Percentiles rank a stretch among this genome's conserved stretches.
Evolutionary conservation across 441 rosid species (phyloP).

Genomic region (Omphalea diandra): DNA sequence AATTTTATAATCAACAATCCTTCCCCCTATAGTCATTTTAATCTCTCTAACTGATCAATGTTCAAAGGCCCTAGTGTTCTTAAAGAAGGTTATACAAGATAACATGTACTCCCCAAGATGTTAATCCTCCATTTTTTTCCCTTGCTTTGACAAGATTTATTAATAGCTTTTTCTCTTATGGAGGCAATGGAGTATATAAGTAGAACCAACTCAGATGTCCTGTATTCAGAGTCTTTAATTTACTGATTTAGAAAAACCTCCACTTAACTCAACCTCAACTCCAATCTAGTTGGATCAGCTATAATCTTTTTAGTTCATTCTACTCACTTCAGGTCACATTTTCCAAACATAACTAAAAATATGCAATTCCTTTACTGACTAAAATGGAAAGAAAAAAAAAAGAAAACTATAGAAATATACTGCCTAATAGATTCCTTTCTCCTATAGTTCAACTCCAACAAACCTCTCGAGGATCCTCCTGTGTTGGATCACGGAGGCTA

Average conservation of each 20-base stretch:
- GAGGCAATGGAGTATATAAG: not conserved
- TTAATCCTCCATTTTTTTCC: not conserved
- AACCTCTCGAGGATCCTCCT: conserved; percentile 99
- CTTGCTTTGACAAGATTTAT: not conserved
- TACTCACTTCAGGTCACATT: not conserved
- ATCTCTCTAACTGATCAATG: not conserved
- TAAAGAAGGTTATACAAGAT: not conserved
- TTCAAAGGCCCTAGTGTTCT: not conserved
- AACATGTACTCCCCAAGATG: not conserved
- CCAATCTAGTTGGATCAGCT: not conserved
- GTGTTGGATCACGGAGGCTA: conserved; percentile 81
- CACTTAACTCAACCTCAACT: not conserved
- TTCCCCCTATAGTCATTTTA: not conserved
- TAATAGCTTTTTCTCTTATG: too few species aligned
- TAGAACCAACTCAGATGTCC: not conserved
- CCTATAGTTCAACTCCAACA: conserved; percentile 1
- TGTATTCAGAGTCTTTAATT: conserved; percentile 6
- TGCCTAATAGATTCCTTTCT: not conserved
- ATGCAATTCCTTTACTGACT: not conserved
- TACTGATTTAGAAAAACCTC: not conserved
- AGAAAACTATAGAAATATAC: not conserved
- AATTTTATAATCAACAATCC: not conserved
- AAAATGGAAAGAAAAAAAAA: not conserved
- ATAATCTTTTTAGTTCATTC: not conserved
- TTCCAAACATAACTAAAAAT: not conserved